Percentiles rank a stretch among this genome's conserved stretches.
These are phyloP conservation scores for Noccaea caerulescens DNA, from an alignment of 345 rosid species.

Conservation along the genomic window DNA sequence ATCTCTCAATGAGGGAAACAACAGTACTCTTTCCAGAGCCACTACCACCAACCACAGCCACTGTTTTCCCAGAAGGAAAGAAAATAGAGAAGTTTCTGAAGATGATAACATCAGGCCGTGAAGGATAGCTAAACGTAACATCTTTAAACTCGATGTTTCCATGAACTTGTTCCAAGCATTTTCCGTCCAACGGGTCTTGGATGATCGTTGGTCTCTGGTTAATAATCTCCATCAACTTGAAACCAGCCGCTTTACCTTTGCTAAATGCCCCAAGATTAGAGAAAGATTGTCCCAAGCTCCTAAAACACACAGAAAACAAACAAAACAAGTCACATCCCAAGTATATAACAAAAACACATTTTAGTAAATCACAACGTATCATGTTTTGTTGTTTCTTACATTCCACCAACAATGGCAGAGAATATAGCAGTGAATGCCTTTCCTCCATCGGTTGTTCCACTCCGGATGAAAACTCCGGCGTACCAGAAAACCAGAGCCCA, in stretches of 20 bases:
- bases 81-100: constrained; percentile 84
- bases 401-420: constrained; percentile 99
- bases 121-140: constrained; percentile 96
- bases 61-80: constrained; percentile 95
- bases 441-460: constrained; percentile 94
- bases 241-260: constrained; percentile 98
- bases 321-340: constrained; percentile 14
- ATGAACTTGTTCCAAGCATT: constrained; percentile 71
- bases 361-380: not conserved
- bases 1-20: constrained; percentile 91
- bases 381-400: constrained; percentile 58
- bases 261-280: constrained; percentile 99
- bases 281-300: constrained; percentile 99
- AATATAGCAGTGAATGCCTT: constrained; percentile 98
- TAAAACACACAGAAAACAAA: constrained; percentile 43
- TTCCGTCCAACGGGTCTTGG: constrained; percentile 73
- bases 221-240: constrained; percentile 93
- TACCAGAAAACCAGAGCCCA: constrained; percentile 99
- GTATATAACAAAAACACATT: not conserved
- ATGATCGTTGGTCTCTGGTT: constrained; percentile 87
- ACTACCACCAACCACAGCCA: constrained; percentile 98
- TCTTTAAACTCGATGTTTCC: constrained; percentile 93
- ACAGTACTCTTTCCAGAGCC: constrained; percentile 99
- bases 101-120: constrained; percentile 92
- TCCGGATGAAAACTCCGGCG: constrained; percentile 96